Percentiles rank a stretch among this genome's conserved stretches.
Conservation (phyloP, 257 asterid genomes). For the Ilex aquifolium region DNA sequence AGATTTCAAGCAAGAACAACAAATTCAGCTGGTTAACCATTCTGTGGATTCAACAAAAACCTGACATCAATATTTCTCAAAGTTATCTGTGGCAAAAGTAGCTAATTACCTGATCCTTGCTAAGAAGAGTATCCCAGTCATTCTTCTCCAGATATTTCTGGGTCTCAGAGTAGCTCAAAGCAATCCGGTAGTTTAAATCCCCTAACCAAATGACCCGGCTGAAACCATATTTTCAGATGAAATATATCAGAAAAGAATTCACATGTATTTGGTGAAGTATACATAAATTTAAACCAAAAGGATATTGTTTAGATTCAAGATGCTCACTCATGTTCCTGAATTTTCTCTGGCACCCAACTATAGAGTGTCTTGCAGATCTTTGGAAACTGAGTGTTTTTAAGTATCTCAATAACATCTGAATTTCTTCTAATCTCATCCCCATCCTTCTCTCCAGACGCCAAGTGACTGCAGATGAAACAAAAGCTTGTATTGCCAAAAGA, state of each 20-base stretch:
- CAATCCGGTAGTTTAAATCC: not conserved
- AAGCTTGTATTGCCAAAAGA: not conserved
- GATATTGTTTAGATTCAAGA: not conserved
- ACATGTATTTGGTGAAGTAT: too few relatives aligned
- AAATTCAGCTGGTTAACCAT: too few relatives aligned
- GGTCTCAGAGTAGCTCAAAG: not conserved
- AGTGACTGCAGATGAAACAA: slow-evolving; percentile 1
- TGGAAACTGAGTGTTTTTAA: not conserved
- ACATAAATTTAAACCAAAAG: too few relatives aligned
- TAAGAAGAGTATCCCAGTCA: not conserved
- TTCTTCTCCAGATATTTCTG: not conserved
- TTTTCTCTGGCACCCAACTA: not conserved
- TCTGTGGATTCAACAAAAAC: too few relatives aligned
- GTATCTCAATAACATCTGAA: not conserved
- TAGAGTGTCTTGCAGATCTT: not conserved
- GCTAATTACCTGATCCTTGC: not conserved
- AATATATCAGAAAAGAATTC: too few relatives aligned
- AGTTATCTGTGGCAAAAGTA: not conserved
- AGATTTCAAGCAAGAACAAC: too few relatives aligned
- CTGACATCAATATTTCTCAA: too few relatives aligned
- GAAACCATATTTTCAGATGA: not conserved
- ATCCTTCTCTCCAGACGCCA: not conserved
- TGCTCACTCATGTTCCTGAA: not conserved
- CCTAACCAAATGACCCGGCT: not conserved
- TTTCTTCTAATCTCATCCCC: not conserved